phyloP scores from a whole-genome alignment of 164 flowering plant species.

The Tetrastigma voinierianum region DNA sequence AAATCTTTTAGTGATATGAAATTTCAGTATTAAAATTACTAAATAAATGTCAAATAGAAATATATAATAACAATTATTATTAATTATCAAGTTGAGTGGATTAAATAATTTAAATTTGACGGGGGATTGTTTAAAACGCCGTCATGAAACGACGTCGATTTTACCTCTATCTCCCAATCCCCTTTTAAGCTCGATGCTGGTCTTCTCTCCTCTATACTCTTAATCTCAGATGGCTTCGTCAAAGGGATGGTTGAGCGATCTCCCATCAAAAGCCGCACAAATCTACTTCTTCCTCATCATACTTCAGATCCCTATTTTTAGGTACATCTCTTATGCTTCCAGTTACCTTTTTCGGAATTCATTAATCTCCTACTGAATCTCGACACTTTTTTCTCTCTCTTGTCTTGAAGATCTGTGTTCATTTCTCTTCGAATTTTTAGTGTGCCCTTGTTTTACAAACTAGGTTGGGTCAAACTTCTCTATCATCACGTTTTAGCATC shows the following conservation, averaged over 20 bases:
- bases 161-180: too few species aligned
- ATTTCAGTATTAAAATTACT: neutral
- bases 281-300: slow-evolving; percentile 45
- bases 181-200: neutral
- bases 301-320: slow-evolving; percentile 56
- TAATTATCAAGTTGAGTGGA: too few species aligned
- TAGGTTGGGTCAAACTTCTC: neutral
- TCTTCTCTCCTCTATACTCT: slow-evolving; percentile 2
- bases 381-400: too few species aligned
- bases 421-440: too few species aligned
- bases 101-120: too few species aligned
- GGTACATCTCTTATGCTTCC: slow-evolving; percentile 20
- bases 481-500: neutral
- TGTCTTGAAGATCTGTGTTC: too few species aligned
- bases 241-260: slow-evolving; percentile 31
- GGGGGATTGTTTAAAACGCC: too few species aligned
- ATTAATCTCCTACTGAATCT: neutral
- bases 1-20: neutral
- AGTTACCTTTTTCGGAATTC: neutral
- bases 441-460: too few species aligned
- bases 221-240: slow-evolving; percentile 1
- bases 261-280: slow-evolving; percentile 29
- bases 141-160: too few species aligned
- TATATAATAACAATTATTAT: too few species aligned
- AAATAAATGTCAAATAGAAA: neutral